Evolutionary conservation across 2,329 filamentous ascomycete species (phyloP).

Genomic region (Talaromyces sp.): DNA sequence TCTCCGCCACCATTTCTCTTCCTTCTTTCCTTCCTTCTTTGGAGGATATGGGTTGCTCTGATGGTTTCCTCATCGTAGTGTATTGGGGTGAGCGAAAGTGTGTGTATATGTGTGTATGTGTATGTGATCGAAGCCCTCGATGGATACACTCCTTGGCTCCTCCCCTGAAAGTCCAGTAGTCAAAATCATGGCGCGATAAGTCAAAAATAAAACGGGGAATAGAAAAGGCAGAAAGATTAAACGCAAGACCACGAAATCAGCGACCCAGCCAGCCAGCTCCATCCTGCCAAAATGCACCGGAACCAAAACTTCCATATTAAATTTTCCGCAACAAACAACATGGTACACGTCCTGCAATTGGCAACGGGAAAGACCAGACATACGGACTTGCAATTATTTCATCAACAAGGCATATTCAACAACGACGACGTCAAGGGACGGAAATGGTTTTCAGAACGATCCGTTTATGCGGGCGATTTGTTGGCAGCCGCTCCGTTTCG

Average conservation of each 20-base stretch:
- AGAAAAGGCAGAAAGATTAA: conserved; percentile 9
- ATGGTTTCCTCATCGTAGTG: conserved; percentile 1
- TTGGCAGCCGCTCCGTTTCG: conserved; percentile 45
- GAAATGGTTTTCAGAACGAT: conserved; percentile 8
- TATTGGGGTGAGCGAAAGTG: conserved; percentile 3
- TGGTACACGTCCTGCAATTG: conserved; percentile 35
- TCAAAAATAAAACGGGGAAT: conserved; percentile 5
- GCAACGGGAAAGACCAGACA: conserved; percentile 34
- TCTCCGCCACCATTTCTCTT: background rate
- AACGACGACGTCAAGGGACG: conserved; percentile 19
- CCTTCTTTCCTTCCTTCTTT: background rate
- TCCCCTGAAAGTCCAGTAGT: conserved; percentile 4
- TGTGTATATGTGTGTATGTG: conserved; percentile 8
- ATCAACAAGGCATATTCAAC: conserved; percentile 18
- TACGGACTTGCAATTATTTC: conserved; percentile 36
- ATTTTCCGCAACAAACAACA: conserved; percentile 38
- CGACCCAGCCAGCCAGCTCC: conserved; percentile 42
- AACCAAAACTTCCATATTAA: conserved; percentile 44
- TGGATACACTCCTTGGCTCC: conserved; percentile 6
- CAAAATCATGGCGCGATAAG: conserved; percentile 1
- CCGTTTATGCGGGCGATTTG: conserved; percentile 41
- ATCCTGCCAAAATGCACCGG: conserved; percentile 43
- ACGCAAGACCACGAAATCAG: conserved; percentile 32
- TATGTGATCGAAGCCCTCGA: conserved; percentile 11
- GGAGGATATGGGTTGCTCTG: conserved; percentile 12